A percentile compares a stretch with the other conserved stretches of the same genome.
phyloP scores from a whole-genome alignment of 352 stramenopile species.

The Globisporangium emineosum region DNA sequence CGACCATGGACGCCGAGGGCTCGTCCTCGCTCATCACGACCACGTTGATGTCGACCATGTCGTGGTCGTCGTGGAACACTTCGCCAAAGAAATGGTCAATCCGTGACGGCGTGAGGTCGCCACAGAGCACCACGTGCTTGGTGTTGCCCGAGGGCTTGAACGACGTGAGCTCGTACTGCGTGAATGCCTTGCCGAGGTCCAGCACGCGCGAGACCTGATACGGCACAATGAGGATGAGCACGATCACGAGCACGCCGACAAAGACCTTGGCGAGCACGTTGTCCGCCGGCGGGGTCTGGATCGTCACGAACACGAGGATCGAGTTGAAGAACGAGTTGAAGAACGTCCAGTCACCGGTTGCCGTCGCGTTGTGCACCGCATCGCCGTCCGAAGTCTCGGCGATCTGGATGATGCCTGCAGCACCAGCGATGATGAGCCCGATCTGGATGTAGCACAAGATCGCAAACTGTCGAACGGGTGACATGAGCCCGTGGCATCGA shows the following conservation, averaged over 20 bases:
- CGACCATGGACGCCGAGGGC: conserved; percentile 67
- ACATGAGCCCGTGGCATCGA: conserved; percentile 75
- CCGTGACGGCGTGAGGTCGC: conserved; percentile 72
- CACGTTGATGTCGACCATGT: conserved; percentile 76
- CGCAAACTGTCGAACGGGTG: conserved; percentile 76
- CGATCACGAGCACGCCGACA: conserved; percentile 75
- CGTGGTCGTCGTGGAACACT: conserved; percentile 86
- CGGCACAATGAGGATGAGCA: conserved; percentile 83
- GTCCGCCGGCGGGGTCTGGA: conserved; percentile 78
- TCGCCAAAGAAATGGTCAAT: conserved; percentile 87
- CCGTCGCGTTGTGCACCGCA: conserved; percentile 36
- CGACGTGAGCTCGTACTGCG: conserved; percentile 63
- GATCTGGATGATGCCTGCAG: conserved; percentile 82
- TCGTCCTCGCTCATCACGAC: conserved; percentile 77
- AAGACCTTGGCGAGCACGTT: conserved; percentile 82
- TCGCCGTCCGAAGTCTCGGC: conserved; percentile 72
- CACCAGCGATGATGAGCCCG: conserved; percentile 67
- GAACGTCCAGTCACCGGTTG: conserved; percentile 81
- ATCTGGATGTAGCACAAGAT: conserved; percentile 84
- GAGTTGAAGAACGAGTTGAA: conserved; percentile 90
- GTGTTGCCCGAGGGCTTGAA: conserved; percentile 63
- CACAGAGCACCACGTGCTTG: conserved; percentile 81
- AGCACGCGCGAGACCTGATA: conserved; percentile 85
- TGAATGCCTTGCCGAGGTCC: conserved; percentile 73
- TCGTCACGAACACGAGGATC: conserved; percentile 85